Base-by-base conservation (phyloP, 2,329 filamentous ascomycete species). In the Lasiodiplodia sp. region DNA sequence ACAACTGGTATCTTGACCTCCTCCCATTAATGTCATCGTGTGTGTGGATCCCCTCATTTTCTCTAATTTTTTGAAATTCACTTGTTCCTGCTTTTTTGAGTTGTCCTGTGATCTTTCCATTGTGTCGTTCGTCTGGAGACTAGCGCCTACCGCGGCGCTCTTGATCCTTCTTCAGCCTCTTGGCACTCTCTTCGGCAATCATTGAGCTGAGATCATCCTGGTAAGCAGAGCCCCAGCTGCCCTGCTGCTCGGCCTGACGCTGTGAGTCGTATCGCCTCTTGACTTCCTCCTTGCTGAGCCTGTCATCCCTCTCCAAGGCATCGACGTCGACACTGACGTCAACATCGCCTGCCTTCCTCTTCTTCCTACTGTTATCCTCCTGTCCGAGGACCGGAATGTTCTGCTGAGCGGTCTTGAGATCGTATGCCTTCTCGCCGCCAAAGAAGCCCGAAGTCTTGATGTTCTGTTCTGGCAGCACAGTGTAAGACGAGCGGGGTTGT, bases 161-260 rank as follows among this genome's bases (percentile, higher is more conserved):
- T 79, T 93, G 90, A 74, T 97, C 94, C 72, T 92, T 88, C 86
- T 94, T 96, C 78, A 94, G 87, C 78, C 94, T 88, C 86, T 98
- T 98, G 72, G 93, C 87, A 76, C 90, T 93, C 82, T 98, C 96
- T 75, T 93, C 91, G 14, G 93, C 93, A 82, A 99, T 97, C 92
- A 99, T 96, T 75, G 97, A 92, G 75, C 91, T 95, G 68, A 99
- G 81, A 77, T 97, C 95, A 73, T 98, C 95, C 78, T 97, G 92
- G 80, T 91, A 91, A 69, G 89, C 87, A 88, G 91, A 93, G 74
- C 89, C 87, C 77, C 92, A 91, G 71, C 90, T 86, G 11, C 79
- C 79, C 66, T 79, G 76, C 80, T 88, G 77, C 84, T 91, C 85
- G 83, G 86, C 86, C 75, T 88, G 86, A 75, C 87, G 86, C 78